Conservation (phyloP, 768 basidiomycete species). For the Russula emetica region DNA sequence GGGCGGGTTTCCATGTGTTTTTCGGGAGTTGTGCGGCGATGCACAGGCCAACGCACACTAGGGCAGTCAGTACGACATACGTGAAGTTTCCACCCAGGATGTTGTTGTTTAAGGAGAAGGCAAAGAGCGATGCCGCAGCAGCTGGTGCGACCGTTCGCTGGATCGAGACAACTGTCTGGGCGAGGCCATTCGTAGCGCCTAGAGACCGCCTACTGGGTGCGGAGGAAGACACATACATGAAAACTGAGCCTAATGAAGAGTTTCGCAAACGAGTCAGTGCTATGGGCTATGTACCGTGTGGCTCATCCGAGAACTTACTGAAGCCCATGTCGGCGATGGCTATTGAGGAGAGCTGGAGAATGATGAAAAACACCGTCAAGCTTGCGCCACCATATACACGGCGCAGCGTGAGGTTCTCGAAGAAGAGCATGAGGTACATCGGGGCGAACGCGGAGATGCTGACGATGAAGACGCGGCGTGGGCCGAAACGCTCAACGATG, state of each 20-base stretch:
- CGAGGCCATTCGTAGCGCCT: slow-evolving; percentile 61
- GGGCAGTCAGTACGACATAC: slow-evolving; percentile 5
- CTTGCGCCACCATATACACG: neutral
- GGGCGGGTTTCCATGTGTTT: slow-evolving; percentile 12
- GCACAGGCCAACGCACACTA: slow-evolving; percentile 7
- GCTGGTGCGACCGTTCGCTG: slow-evolving; percentile 50
- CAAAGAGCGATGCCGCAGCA: slow-evolving; percentile 59
- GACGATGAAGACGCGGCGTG: slow-evolving; percentile 34
- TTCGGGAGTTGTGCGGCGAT: slow-evolving; percentile 19
- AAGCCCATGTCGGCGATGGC: slow-evolving; percentile 21
- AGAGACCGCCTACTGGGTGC: slow-evolving; percentile 61
- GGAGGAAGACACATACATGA: slow-evolving; percentile 63
- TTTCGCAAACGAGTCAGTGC: slow-evolving; percentile 23
- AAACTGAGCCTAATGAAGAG: slow-evolving; percentile 51
- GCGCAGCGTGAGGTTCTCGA: slow-evolving; percentile 12
- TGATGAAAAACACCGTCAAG: neutral
- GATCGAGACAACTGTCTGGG: slow-evolving; percentile 39
- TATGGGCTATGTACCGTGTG: neutral
- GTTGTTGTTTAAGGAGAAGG: slow-evolving; percentile 48
- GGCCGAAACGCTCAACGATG: slow-evolving; percentile 37
- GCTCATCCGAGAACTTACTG: slow-evolving; percentile 1
- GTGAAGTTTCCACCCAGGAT: slow-evolving; percentile 45
- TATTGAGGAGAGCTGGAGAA: slow-evolving; percentile 14
- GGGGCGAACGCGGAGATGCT: slow-evolving; percentile 32
- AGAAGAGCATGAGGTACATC: slow-evolving; percentile 33